Evolutionary conservation across 2,329 filamentous ascomycete species (phyloP).

Genomic region (Pezizomycotina sp.): DNA sequence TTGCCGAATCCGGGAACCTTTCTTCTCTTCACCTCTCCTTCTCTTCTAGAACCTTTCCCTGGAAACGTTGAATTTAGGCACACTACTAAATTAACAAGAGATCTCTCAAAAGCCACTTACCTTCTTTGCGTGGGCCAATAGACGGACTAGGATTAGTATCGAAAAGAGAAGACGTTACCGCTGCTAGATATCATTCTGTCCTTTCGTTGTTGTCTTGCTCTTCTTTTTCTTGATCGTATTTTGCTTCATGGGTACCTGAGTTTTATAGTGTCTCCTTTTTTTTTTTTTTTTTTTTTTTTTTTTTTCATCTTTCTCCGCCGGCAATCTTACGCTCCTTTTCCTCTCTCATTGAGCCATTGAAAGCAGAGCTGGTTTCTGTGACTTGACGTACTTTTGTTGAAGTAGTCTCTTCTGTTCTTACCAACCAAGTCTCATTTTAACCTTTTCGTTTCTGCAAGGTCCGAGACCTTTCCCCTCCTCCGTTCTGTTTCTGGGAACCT

Average conservation of each 20-base stretch:
- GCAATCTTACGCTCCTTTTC: conserved; percentile 5
- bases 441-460: conserved; percentile 1
- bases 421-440: no score
- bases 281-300: conserved; percentile 4
- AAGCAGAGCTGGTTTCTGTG: not conserved
- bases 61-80: no score
- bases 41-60: no score
- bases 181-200: conserved; percentile 16
- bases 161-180: no score
- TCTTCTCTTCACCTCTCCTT: no score
- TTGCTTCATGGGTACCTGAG: conserved; percentile 3
- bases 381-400: conserved; percentile 1
- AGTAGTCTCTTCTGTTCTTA: no score
- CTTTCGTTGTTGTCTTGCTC: conserved; percentile 4
- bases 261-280: conserved; percentile 3
- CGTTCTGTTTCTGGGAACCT: not conserved
- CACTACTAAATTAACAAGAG: no score
- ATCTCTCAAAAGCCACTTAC: no score
- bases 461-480: conserved; percentile 1
- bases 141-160: no score
- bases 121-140: no score
- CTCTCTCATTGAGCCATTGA: not conserved
- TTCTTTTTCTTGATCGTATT: conserved; percentile 6
- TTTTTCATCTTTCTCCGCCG: no score
- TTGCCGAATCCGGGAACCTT: no score